Evolutionary conservation across 2,329 filamentous ascomycete species (phyloP), one percentile per base, ranked within the genome.

Genomic region (Daldinia sp.): DNA sequence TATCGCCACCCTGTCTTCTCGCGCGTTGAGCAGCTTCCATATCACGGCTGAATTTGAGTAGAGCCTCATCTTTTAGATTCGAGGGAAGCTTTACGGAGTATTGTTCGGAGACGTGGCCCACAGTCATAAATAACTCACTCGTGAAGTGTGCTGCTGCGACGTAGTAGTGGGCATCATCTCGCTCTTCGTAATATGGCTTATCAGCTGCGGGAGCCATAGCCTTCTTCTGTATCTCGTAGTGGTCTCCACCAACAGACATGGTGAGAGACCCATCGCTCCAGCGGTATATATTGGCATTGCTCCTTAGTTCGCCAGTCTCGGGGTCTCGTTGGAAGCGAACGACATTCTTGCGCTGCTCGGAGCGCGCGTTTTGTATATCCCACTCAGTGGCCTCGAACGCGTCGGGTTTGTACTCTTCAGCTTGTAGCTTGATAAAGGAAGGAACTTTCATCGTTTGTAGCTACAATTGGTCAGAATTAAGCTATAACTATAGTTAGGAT

Each of bases 191-290:
- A 81, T 92, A 92, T 1, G 86, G 83, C 74, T 89, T 87, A 74
- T 84, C 81, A 12, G 81, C 81, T 1, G 85, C 82, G 1, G 91
- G 90, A 1, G 91, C 91, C 54, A 94, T 87, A 26, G 85, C 81
- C 79, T 93, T 93, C 74, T 87, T 89, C 69, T 89, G 86, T 51
- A 94, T 86, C 75, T 93, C 91, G 82, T 91, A 94, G 75, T 94
- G 92, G 70, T 90, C 89, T 66, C 88, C 89, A 13, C 92, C 92
- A 26, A 94, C 84, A n/a, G 91, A 88, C 26, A 95, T 82, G 10
- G 92, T 94, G 15, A 93, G 82, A 3, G 90, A 93, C 30, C 92
- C 92, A 75, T 95, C 92, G 68, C 90, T 93, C 92, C 92, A 95
- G 73, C 88, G 87, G 76, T 93, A 88, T 33, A 95, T 82, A 69